A percentile compares a stretch with the other conserved stretches of the same genome.
phyloP scores from a whole-genome alignment of 2,329 filamentous ascomycete species.

The Zymoseptoria brevis region DNA sequence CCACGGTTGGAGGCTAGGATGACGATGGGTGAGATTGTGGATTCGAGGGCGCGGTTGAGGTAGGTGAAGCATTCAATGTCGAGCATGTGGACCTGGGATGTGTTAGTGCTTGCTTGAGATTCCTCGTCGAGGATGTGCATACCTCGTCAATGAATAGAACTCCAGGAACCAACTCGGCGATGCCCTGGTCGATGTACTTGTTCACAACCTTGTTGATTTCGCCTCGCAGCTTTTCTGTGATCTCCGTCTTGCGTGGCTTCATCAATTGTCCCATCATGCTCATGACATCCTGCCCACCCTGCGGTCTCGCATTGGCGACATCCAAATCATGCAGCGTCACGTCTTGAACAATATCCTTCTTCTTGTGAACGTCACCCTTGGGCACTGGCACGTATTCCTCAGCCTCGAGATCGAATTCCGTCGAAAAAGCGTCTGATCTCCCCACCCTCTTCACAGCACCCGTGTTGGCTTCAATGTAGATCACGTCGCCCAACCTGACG shows the following conservation, averaged over 20 bases:
- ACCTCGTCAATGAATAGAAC: conserved; percentile 98
- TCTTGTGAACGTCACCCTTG: conserved; percentile 99
- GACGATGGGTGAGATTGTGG: conserved; percentile 88
- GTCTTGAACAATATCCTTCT: conserved; percentile 99
- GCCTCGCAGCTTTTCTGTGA: conserved; percentile 88
- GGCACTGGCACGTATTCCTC: conserved; percentile 98
- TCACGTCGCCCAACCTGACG: conserved; percentile 90
- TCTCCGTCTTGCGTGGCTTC: conserved; percentile 99
- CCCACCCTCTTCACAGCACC: conserved; percentile 96
- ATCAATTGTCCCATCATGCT: conserved; percentile 99
- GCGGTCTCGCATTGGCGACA: conserved; percentile 86
- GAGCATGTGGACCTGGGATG: conserved; percentile 88
- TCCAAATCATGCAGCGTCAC: conserved; percentile 96
- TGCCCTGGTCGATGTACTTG: conserved; percentile 97
- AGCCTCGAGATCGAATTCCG: conserved; percentile 95
- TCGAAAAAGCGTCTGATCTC: conserved; percentile 91
- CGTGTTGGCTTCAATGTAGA: conserved; percentile 99
- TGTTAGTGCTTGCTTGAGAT: neutral
- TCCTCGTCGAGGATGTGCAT: conserved; percentile 24
- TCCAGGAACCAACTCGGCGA: conserved; percentile 94
- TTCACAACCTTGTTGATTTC: conserved; percentile 99
- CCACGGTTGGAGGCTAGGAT: conserved; percentile 96
- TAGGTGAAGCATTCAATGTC: conserved; percentile 99
- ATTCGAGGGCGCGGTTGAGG: conserved; percentile 95
- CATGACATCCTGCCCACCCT: conserved; percentile 98